Base-by-base conservation (phyloP, 495 filamentous ascomycete species). In the Penicillium malachiteum region DNA sequence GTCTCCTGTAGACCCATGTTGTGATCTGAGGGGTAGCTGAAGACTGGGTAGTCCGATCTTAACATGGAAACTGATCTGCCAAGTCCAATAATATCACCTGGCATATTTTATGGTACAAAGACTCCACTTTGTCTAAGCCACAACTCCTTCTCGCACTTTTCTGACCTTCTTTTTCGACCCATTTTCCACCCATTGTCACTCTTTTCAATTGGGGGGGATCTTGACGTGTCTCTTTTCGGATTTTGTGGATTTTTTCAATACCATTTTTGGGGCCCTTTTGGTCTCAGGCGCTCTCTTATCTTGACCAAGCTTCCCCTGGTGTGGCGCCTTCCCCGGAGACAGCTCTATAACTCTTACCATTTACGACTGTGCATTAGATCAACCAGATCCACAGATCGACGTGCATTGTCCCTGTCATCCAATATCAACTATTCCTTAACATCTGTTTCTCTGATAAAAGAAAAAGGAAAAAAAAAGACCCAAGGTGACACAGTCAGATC, bases 71-170 rank as follows among this genome's bases (percentile, higher is more conserved):
- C 43, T n/a, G 18, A 46, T 32, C 43, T 55, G 64, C 64, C 64
- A 64, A 64, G 60, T 48, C 57, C 16, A 39, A 46, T 45, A 52
- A 35, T 56, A n/a, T n/a, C n/a, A n/a, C n/a, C n/a, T n/a, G n/a
- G n/a, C n/a, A n/a, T n/a, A n/a, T n/a, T n/a, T n/a, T n/a, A n/a
- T 30, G 18, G 43, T 30, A 12, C 31, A 38, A 37, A 56, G 48
- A 46, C 59, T 57, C 55, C 60, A 56, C 54, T 48, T 18, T 56
- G 55, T 48, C 64, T 67, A 50, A 67, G 60, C 64, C 67, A 63
- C 58, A 65, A 40, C 52, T 32, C 41, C 37, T 41, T 43, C 43
- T 50, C 30, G 34, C 16, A 39, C 18, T 37, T 45, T 55, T 40
- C 44, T 35, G 32, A 11, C 38, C 39, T 14, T 13, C 39, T 40